A percentile compares a stretch with the other conserved stretches of the same genome.
phyloP scores from a whole-genome alignment of 2,329 filamentous ascomycete species.

The Neofusicoccum laricinum region DNA sequence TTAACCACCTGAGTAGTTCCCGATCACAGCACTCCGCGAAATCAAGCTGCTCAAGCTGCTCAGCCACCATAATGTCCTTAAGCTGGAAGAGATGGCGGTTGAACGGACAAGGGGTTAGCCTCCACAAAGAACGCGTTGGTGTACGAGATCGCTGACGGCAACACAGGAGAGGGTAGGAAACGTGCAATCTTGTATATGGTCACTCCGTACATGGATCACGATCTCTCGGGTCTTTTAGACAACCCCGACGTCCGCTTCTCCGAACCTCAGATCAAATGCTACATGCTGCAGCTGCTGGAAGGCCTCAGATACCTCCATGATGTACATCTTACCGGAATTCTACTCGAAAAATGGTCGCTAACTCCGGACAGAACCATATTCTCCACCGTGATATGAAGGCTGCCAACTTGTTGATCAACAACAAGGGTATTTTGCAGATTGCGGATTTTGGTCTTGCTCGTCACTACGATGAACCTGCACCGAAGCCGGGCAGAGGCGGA shows the following conservation, averaged over 20 bases:
- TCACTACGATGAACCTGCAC: conserved; percentile 83
- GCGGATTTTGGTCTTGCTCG: conserved; percentile 94
- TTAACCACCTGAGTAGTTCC: conserved; percentile 58
- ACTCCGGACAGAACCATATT: conserved; percentile 54
- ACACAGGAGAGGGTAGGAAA: conserved; percentile 52
- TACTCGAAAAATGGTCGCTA: conserved; percentile 19
- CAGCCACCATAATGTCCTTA: conserved; percentile 84
- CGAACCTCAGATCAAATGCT: conserved; percentile 94
- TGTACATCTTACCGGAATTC: conserved; percentile 29
- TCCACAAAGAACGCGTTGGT: conserved; percentile 40
- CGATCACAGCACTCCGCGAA: conserved; percentile 95
- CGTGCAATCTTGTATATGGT: conserved; percentile 96
- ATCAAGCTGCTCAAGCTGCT: conserved; percentile 96
- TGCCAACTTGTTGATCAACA: conserved; percentile 94
- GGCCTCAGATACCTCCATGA: conserved; percentile 89
- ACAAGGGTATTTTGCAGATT: conserved; percentile 89
- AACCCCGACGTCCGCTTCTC: conserved; percentile 88
- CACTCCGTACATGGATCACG: conserved; percentile 97
- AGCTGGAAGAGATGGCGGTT: conserved; percentile 92
- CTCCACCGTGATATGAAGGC: conserved; percentile 99
- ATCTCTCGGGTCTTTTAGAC: conserved; percentile 93
- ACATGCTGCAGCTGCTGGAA: conserved; percentile 88
- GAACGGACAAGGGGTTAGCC: conserved; percentile 64
- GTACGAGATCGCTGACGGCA: conserved; percentile 58
- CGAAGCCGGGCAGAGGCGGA: conserved; percentile 72